Evolutionary conservation across 1,284 basidiomycete species (phyloP).

Genomic region (Leucocoprinus gongylophorus): DNA sequence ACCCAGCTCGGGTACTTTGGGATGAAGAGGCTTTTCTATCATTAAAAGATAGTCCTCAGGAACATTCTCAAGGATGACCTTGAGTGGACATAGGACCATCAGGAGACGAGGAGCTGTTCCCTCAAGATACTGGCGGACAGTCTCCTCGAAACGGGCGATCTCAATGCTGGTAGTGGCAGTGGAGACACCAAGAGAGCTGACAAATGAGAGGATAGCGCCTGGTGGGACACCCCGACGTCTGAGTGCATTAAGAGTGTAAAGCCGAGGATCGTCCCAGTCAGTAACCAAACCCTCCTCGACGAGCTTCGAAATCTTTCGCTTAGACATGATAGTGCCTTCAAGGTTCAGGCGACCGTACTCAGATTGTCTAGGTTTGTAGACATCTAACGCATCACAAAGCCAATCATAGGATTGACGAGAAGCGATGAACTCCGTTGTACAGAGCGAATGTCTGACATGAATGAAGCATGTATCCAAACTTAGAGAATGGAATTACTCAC

Average conservation of each 20-base stretch:
- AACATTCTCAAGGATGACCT: conserved; percentile 88
- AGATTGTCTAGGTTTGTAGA: conserved; percentile 98
- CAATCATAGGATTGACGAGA: conserved; percentile 98
- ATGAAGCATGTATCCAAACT: background rate
- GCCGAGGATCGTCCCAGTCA: conserved; percentile 98
- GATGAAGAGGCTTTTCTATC: conserved; percentile 91
- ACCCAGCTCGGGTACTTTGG: conserved; percentile 89
- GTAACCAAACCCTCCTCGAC: conserved; percentile 81
- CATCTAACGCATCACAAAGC: conserved; percentile 94
- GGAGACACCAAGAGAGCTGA: conserved; percentile 90
- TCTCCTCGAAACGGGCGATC: conserved; percentile 84
- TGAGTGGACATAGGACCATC: conserved; percentile 90
- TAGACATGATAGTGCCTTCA: conserved; percentile 95
- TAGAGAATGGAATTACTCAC: conserved; percentile 43
- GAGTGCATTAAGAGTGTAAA: conserved; percentile 95
- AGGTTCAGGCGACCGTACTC: conserved; percentile 94
- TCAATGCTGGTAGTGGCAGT: conserved; percentile 83
- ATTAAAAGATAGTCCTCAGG: conserved; percentile 79
- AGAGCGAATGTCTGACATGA: conserved; percentile 80
- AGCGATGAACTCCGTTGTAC: conserved; percentile 95
- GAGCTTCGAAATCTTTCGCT: conserved; percentile 90
- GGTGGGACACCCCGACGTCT: conserved; percentile 94
- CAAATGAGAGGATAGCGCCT: conserved; percentile 90
- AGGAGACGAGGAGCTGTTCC: conserved; percentile 82
- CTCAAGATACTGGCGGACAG: conserved; percentile 88